Evolutionary conservation across 148 eudicot species (phyloP).

Genomic region (Gaultheria prostrata): DNA sequence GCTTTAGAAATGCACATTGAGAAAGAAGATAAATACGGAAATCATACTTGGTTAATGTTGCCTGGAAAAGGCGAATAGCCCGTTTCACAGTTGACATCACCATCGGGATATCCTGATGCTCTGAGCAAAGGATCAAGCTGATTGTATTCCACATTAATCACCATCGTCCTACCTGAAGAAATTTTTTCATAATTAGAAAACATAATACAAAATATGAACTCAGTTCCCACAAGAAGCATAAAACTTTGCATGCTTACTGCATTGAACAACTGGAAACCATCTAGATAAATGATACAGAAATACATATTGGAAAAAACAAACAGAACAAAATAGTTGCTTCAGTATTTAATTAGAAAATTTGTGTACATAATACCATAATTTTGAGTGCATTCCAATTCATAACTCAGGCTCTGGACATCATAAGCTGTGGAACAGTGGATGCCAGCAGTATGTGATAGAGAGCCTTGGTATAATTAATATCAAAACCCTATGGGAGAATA

Average conservation of each 20-base stretch:
- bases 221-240: not conserved
- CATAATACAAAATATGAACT: not conserved
- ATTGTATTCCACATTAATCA: constrained; percentile 97
- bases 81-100: constrained; percentile 86
- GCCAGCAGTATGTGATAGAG: not conserved
- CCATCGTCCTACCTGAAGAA: constrained; percentile 81
- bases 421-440: not conserved
- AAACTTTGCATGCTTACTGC: not conserved
- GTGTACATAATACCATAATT: not conserved
- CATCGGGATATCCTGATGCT: constrained; percentile 85
- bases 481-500: not conserved
- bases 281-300: not conserved
- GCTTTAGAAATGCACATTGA: constrained; percentile 1
- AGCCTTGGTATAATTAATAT: not conserved
- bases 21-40: not conserved
- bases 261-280: not conserved
- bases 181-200: constrained; percentile 17
- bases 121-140: constrained; percentile 97
- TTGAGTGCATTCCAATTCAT: not conserved
- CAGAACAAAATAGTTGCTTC: not conserved
- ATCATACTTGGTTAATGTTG: constrained; percentile 85
- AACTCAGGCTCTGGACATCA: not conserved
- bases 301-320: not conserved
- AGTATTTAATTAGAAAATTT: not conserved
- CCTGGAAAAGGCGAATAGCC: constrained; percentile 99